Base-by-base conservation (phyloP, 2,329 filamentous ascomycete genomes). In the Zymoseptoria brevis region DNA sequence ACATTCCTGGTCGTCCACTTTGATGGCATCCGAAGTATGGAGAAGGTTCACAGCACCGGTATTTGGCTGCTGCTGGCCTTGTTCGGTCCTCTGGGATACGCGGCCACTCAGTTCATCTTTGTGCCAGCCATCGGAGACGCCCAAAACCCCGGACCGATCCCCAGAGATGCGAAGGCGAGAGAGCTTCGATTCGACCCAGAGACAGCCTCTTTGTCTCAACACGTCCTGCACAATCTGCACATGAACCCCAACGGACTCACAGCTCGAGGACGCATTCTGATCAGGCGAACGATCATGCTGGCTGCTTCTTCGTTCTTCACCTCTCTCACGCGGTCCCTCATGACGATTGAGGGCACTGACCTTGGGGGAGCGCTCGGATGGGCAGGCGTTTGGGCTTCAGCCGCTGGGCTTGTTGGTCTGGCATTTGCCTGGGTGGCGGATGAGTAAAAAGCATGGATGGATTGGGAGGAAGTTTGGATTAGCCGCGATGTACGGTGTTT, bases 71-170 rank as follows among this genome's bases (percentile, higher is more conserved):
- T 80, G 9, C 53, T 84, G 45, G 73, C 81, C 49, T 79, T 81
- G 8, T 79, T 89, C 53, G 74, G 90, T 3, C 85, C 87, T 1
- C 80, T 89, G 19, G 92, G 91, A 2, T 78, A 84, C 62, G 88
- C 89, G 0, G 85, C 87, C 4, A 85, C 85, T 62, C 81, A 83
- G 52, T 93, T 95, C 72, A 83, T 96, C 65, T 95, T 96, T 72
- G 83, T 84, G 48, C 85, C 87, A 1, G 81, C 84, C 21, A 81
- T 83, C 19, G 76, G 80, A 6, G 64, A 78, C 45, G 55, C 60
- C 49, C 62, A 58, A n/a, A 69, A 65, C 53, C 65, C 67, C 21
- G 65, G 66, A n/a, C 57, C 68, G 8, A 67, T 64, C 2, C 64
- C 68, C 21, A 58, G 61, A 7, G 57, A 55, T 13, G 30, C 64